Evolutionary conservation across 148 eudicot genomes (phyloP), one percentile per base, ranked within the genome.

Genomic region (Rheum nobile): DNA sequence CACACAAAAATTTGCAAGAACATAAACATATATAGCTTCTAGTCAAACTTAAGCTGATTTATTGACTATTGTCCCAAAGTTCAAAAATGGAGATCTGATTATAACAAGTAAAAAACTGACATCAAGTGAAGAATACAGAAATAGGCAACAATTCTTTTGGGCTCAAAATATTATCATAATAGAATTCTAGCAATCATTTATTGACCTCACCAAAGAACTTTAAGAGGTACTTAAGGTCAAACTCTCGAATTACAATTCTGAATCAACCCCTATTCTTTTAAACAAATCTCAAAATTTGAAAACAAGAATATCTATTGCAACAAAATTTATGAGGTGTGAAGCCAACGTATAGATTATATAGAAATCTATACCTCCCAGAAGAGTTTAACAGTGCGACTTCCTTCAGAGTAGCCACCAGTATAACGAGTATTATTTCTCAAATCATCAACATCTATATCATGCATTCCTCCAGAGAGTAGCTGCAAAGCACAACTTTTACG

Each of bases 401-500:
- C 96, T 74, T 91, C 97, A 75, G 88, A 79, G 72, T 94, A 94
- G 52, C 98, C 98, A 77, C 98, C 98, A 24, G 96, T 94, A 78
- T 94, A 94, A 26, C 86, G 88, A 29, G 98, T 91, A 79, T 94
- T 80, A 47, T 77, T 83, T 77, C 84, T 84, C 74, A 94, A 78
- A 82, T 94, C 98, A 69, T 88, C 87, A 48, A 91, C 91, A 84
- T 94, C 97, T 77, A 94, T 91, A 78, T 93, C 98, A 83, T 85
- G 86, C 71, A 83, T 85, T 72, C 98, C 98, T 76, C 98, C 98
- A 77, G 97, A 94, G 76, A 94, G 97, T 79, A 94, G 82, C 97
- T 91, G 83, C 37, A 80, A 44, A 73, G 12, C 65, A 38, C 59
- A 46, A 67, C 41, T 37, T 35, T 37, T 10, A 72, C 21, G 21